Evolutionary conservation across 1,284 basidiomycete species (phyloP).

Genomic region (Lentinula novae-zelandiae): DNA sequence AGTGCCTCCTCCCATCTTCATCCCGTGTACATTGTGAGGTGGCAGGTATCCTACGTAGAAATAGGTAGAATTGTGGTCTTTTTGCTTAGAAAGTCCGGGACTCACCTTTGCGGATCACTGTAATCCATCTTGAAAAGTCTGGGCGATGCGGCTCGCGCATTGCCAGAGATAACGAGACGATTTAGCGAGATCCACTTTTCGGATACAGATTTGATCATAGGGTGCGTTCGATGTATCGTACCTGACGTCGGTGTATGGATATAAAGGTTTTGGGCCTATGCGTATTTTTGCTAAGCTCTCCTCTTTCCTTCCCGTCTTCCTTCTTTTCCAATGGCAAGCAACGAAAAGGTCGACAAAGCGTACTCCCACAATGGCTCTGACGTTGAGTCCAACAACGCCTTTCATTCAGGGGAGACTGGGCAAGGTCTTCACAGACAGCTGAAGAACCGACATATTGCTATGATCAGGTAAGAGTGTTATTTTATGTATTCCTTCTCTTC

Average conservation of each 20-base stretch:
- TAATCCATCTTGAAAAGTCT: not conserved
- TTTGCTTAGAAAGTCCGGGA: not conserved
- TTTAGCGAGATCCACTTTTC: not conserved
- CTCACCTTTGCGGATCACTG: not conserved
- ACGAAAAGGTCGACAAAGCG: not conserved
- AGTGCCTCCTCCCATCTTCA: too few species aligned
- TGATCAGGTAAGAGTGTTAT: constrained; percentile 51
- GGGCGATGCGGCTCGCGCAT: not conserved
- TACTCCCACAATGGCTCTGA: not conserved
- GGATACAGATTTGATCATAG: not conserved
- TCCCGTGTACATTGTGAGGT: too few species aligned
- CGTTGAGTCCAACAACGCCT: constrained; percentile 1
- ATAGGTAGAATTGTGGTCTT: not conserved
- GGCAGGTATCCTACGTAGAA: too few species aligned
- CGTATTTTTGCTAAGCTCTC: not conserved
- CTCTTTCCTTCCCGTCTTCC: not conserved
- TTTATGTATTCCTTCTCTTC: not conserved
- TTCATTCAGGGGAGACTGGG: not conserved
- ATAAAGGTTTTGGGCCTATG: not conserved
- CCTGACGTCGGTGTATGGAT: not conserved
- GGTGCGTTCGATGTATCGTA: not conserved
- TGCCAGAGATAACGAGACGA: not conserved
- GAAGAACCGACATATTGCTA: constrained; percentile 66
- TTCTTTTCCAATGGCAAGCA: not conserved
- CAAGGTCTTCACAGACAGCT: constrained; percentile 38